A percentile compares a stretch with the other conserved stretches of the same genome.
These are phyloP conservation scores for Posidonia oceanica DNA, from an alignment of 116 monocot species.

Conservation along the genomic window DNA sequence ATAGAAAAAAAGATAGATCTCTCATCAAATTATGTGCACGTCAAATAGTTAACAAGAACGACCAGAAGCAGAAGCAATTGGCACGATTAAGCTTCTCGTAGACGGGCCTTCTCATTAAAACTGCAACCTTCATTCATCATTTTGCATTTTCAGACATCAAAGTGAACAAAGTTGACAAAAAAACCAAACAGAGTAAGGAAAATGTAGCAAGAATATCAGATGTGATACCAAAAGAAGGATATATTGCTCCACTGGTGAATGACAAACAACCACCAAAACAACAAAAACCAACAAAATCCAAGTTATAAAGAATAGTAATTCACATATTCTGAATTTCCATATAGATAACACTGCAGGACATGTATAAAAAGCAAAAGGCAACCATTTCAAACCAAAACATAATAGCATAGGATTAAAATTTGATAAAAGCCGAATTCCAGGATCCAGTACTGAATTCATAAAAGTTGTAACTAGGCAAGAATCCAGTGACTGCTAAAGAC, in stretches of 20 bases:
- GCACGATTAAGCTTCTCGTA: too few species aligned
- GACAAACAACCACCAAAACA: background rate
- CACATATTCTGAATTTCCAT: background rate
- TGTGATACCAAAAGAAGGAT: background rate
- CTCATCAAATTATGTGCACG: too few species aligned
- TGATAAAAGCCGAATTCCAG: background rate
- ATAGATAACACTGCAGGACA: background rate
- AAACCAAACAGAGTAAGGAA: background rate
- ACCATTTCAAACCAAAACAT: background rate
- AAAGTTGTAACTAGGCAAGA: background rate
- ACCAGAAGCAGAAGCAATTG: too few species aligned
- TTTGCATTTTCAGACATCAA: background rate
- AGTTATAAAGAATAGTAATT: background rate
- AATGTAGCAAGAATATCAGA: background rate
- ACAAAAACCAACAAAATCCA: background rate
- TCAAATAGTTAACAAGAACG: too few species aligned
- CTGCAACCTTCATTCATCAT: constrained; percentile 2
- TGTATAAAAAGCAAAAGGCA: background rate
- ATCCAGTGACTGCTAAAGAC: background rate
- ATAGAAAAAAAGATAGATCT: too few species aligned
- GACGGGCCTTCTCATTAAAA: too few species aligned
- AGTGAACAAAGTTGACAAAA: background rate
- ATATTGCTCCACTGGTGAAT: background rate
- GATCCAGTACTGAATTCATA: constrained; percentile 1
- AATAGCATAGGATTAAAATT: background rate